Evolutionary conservation across 2,329 filamentous ascomycete species (phyloP).

Genomic region (Xylariaceae sp.): DNA sequence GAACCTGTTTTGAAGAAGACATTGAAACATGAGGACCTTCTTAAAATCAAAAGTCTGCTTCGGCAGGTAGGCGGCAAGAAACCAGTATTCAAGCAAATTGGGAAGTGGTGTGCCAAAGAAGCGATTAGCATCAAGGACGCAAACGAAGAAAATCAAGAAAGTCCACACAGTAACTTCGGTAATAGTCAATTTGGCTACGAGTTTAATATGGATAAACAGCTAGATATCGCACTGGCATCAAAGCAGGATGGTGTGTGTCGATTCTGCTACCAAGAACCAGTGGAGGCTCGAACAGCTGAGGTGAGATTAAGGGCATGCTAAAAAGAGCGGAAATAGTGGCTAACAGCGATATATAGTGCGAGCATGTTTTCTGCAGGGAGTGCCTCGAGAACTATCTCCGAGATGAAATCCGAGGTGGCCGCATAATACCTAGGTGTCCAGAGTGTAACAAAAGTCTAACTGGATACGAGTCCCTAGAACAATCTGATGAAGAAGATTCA

Average conservation of each 20-base stretch:
- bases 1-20: slow-evolving; percentile 12
- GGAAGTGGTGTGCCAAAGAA: slow-evolving; percentile 13
- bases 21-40: not conserved
- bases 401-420: not conserved
- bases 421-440: slow-evolving; percentile 6
- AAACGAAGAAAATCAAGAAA: not conserved
- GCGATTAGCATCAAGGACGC: not conserved
- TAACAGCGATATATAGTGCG: slow-evolving; percentile 10
- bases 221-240: not conserved
- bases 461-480: not conserved
- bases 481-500: not conserved
- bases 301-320: not conserved
- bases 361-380: slow-evolving; percentile 16
- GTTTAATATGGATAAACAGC: slow-evolving; percentile 5
- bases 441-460: slow-evolving; percentile 9
- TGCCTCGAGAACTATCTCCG: not conserved
- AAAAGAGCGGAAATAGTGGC: not conserved
- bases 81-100: slow-evolving; percentile 13
- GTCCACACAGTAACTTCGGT: not conserved
- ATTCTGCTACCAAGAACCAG: slow-evolving; percentile 14
- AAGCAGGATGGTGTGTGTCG: slow-evolving; percentile 9
- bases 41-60: not conserved
- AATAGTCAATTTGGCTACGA: slow-evolving; percentile 18
- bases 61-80: not conserved
- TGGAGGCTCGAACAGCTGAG: not conserved